phyloP scores from a whole-genome alignment of 495 filamentous ascomycete genomes.

The Aspergillus egyptiacus region DNA sequence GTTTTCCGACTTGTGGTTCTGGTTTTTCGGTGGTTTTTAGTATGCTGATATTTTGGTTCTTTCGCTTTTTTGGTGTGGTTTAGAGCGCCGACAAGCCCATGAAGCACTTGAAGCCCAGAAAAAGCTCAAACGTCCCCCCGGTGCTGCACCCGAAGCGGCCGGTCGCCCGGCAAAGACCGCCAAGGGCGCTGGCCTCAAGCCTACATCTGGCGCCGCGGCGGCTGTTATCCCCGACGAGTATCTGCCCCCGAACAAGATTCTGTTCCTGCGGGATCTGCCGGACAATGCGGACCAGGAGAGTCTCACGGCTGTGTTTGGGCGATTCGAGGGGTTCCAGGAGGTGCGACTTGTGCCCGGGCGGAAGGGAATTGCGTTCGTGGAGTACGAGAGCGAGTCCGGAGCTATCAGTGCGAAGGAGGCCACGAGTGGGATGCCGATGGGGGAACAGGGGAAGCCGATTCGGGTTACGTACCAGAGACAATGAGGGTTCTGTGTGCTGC shows the following conservation, averaged over 20 bases:
- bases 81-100: slow-evolving; percentile 87
- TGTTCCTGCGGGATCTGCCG: slow-evolving; percentile 93
- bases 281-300: slow-evolving; percentile 77
- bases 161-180: slow-evolving; percentile 64
- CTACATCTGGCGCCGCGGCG: slow-evolving; percentile 59
- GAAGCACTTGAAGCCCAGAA: slow-evolving; percentile 78
- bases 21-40: too few relatives aligned
- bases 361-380: slow-evolving; percentile 89
- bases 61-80: not conserved
- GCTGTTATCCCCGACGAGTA: slow-evolving; percentile 93
- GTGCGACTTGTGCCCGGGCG: slow-evolving; percentile 82
- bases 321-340: slow-evolving; percentile 92
- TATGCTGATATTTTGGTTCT: not conserved
- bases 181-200: slow-evolving; percentile 75
- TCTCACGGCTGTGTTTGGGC: slow-evolving; percentile 73
- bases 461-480: slow-evolving; percentile 93
- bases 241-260: slow-evolving; percentile 91
- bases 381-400: slow-evolving; percentile 84
- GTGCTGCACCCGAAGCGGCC: slow-evolving; percentile 44
- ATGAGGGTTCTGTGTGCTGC: slow-evolving; percentile 29
- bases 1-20: not conserved
- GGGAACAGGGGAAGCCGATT: slow-evolving; percentile 58
- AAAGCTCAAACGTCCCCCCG: slow-evolving; percentile 68
- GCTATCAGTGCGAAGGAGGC: slow-evolving; percentile 95
- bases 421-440: slow-evolving; percentile 82